Base-by-base conservation (phyloP, 2,329 filamentous ascomycete genomes). In the Rhynchosporium agropyri region DNA sequence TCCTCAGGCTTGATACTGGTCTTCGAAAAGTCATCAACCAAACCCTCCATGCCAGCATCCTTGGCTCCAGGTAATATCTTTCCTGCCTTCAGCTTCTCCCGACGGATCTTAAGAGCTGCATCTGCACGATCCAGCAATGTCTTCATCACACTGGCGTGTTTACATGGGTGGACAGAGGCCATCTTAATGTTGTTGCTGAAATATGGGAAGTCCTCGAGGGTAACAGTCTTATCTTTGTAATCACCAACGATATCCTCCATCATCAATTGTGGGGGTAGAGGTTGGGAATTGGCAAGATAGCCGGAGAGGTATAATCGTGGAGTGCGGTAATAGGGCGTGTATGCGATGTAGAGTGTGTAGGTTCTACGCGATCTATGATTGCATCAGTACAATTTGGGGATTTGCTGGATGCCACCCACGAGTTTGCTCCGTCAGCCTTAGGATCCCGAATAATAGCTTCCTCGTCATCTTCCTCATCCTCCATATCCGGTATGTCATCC, bases 271-370 rank as follows among this genome's bases (percentile, higher is more conserved):
- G 92, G 92, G 3, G 89, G 86, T 0, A 96, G 87, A 1, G 93
- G 92, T 68, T 92, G 89, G 33, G 91, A 91, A 63, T 86, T 85
- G 31, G 90, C 84, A 12, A 86, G 81, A 77, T 98, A 98, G 72
- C 95, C 95, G 0, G 92, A 96, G 54, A 99, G 87, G 77, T 97
- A 99, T 72, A 98, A 86, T 40, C 95, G 91, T 0, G 95, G 95
- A 3, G 95, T 98, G 70, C 92, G 90, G 79, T 98, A 99, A 81
- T 96, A 97, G 43, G 93, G 90, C 4, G 93, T 91, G 80, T 99
- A 99, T 79, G 92, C 95, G 74, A 99, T 98, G 83, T 99, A 99
- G 69, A 99, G 89, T 50, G 90, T 97, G 77, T 99, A 99, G n/a
- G 91, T 96, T 70, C 95, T 90, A 58, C 91, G 84, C 60, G 90